Conservation (phyloP, 768 basidiomycete genomes). For the Tricholoma bakamatsutake region DNA sequence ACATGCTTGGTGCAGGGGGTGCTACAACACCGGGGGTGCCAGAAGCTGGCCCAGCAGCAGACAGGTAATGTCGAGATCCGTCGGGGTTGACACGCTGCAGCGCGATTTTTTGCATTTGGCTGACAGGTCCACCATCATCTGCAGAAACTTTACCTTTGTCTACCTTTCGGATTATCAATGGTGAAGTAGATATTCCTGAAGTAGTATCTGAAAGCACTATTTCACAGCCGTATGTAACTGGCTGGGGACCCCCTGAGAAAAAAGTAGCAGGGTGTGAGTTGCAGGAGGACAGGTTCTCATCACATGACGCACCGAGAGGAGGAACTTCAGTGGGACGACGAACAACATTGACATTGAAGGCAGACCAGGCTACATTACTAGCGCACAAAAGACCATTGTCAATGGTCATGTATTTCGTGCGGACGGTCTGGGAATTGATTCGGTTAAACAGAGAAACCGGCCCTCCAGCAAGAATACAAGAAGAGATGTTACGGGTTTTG, state of each 20-base stretch:
- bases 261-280: constrained; percentile 33
- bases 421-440: constrained; percentile 94
- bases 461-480: constrained; percentile 84
- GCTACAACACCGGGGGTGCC: constrained; percentile 65
- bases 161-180: constrained; percentile 86
- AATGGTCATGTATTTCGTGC: constrained; percentile 96
- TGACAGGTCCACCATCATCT: constrained; percentile 90
- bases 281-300: constrained; percentile 30
- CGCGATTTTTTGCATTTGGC: constrained; percentile 96
- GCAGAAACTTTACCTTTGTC: constrained; percentile 83
- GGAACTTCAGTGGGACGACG: constrained; percentile 62
- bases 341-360: constrained; percentile 89
- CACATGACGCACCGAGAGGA: constrained; percentile 61
- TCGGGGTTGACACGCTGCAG: constrained; percentile 78
- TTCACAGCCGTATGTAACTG: constrained; percentile 89
- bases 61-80: constrained; percentile 82
- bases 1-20: constrained; percentile 69
- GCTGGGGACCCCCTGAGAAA: constrained; percentile 59
- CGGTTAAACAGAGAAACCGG: constrained; percentile 93
- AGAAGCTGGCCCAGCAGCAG: constrained; percentile 80
- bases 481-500: constrained; percentile 88
- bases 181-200: constrained; percentile 81
- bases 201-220: constrained; percentile 81
- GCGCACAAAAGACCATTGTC: constrained; percentile 79
- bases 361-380: constrained; percentile 90